Evolutionary conservation across 2,329 filamentous ascomycete genomes (phyloP).

Genomic region (Penicillium janthinellum): DNA sequence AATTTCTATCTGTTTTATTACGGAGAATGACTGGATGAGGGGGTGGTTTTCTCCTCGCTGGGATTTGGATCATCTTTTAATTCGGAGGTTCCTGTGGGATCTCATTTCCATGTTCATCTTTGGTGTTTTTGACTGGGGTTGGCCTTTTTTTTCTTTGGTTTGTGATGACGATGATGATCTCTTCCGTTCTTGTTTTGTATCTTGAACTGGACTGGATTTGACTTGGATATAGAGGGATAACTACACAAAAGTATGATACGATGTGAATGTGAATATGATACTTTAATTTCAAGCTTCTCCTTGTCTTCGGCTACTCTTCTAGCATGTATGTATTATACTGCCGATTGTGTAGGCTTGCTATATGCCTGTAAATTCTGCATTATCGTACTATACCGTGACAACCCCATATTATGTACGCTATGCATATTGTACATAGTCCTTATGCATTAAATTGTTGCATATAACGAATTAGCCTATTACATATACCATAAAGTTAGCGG

Average conservation of each 20-base stretch:
- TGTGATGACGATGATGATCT: constrained; percentile 5
- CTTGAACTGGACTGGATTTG: background rate
- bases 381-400: too few species aligned
- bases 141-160: background rate
- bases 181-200: background rate
- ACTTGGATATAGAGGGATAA: constrained; percentile 9
- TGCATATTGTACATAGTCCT: too few species aligned
- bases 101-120: background rate
- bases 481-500: too few species aligned
- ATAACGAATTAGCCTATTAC: too few species aligned
- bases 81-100: background rate
- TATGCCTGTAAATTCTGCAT: too few species aligned
- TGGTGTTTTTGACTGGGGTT: background rate
- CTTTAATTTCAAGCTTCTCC: background rate
- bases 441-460: too few species aligned
- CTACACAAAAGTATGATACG: constrained; percentile 3
- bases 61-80: background rate
- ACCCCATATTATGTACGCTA: too few species aligned
- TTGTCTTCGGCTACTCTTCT: too few species aligned
- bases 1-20: constrained; percentile 16
- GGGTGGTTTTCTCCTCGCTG: background rate
- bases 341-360: too few species aligned
- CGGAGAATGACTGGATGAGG: background rate
- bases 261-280: constrained; percentile 9
- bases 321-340: too few species aligned